phyloP scores from a whole-genome alignment of 2,329 filamentous ascomycete genomes.

The Herpotrichia juniperi region DNA sequence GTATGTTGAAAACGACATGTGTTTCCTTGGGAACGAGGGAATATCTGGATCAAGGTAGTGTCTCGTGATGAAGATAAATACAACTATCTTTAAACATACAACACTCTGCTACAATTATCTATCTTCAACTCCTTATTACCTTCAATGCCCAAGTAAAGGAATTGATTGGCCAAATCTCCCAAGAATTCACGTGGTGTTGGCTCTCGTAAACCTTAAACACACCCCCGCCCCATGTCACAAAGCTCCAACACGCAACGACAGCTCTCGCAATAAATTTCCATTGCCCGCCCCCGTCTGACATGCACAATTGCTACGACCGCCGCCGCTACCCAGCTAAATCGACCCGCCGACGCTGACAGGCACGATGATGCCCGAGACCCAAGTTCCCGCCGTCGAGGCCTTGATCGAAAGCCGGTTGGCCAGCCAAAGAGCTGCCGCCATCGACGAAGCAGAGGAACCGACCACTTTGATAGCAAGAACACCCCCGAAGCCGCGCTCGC shows the following conservation, averaged over 20 bases:
- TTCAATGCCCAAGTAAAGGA: too few species aligned
- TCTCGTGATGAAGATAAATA: too few species aligned
- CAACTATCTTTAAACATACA: too few species aligned
- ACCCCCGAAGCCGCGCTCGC: constrained; percentile 50
- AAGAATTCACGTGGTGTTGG: neutral
- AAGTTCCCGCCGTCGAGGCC: constrained; percentile 19
- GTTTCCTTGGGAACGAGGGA: too few species aligned
- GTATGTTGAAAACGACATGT: too few species aligned
- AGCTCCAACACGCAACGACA: constrained; percentile 4
- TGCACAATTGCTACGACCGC: constrained; percentile 22
- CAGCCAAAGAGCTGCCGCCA: constrained; percentile 18
- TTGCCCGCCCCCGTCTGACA: constrained; percentile 24
- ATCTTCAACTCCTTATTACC: too few species aligned
- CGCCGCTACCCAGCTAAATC: constrained; percentile 13
- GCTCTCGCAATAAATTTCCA: constrained; percentile 4
- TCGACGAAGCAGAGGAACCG: constrained; percentile 26
- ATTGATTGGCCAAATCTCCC: too few species aligned
- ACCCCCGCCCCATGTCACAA: constrained; percentile 27
- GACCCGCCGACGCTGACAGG: constrained; percentile 26
- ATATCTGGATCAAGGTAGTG: too few species aligned
- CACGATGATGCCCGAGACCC: constrained; percentile 24
- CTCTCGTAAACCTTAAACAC: constrained; percentile 18
- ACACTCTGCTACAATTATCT: too few species aligned
- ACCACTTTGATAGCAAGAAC: constrained; percentile 26
- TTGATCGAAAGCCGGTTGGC: constrained; percentile 20